Percentiles rank a stretch among this genome's conserved stretches.
phyloP scores from a whole-genome alignment of 2,329 filamentous ascomycete genomes.

The Teratosphaeria epicoccoides region DNA sequence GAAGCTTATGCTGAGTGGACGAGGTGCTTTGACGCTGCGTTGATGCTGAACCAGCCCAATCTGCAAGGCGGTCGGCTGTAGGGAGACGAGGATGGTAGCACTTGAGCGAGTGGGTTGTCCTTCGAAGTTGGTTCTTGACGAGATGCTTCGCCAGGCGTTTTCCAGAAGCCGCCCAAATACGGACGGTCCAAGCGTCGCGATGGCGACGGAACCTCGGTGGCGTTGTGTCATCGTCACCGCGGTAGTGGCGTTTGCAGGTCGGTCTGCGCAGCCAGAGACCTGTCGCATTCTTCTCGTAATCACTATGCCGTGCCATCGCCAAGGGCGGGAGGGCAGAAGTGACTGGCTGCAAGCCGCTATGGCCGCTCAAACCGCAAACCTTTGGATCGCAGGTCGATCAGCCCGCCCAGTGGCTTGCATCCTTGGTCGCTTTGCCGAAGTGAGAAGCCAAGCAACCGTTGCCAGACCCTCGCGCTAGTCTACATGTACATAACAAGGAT shows the following conservation, averaged over 20 bases:
- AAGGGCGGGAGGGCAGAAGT: background rate
- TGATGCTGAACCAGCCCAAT: background rate
- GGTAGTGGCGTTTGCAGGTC: background rate
- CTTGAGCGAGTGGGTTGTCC: background rate
- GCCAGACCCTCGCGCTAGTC: background rate
- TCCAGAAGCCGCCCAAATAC: background rate
- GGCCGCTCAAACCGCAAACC: background rate
- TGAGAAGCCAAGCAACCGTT: background rate
- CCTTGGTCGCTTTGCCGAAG: too few relatives aligned
- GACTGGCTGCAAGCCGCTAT: background rate
- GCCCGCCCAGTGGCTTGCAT: background rate
- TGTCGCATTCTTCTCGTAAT: background rate
- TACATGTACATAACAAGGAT: background rate
- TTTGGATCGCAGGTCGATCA: background rate
- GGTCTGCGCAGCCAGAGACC: background rate
- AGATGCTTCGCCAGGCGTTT: background rate
- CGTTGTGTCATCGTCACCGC: background rate
- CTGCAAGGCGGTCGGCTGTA: background rate
- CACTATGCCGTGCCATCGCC: background rate
- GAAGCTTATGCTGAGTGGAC: background rate
- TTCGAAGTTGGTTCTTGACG: background rate
- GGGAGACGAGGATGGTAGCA: background rate
- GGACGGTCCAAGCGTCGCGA: background rate
- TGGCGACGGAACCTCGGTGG: background rate
- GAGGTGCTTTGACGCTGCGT: background rate